Evolutionary conservation across 2,329 filamentous ascomycete genomes (phyloP), one percentile per base, ranked within the genome.

Genomic region (Diplodia sapinea): DNA sequence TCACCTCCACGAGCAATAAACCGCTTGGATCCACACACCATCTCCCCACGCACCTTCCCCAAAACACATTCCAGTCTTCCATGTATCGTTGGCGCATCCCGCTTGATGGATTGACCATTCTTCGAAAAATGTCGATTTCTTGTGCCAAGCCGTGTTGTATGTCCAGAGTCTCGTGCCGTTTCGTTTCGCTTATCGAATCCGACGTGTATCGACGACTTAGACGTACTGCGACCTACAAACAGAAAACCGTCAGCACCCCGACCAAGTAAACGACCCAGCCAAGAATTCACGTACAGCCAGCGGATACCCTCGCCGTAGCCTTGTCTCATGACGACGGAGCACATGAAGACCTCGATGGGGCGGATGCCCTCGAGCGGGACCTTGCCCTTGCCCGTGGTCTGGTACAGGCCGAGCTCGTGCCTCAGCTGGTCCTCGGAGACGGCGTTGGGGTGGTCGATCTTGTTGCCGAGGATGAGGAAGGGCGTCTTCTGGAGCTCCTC

Each of bases 361-460:
- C 94, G 87, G 81, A 97, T 96, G 40, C 93, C 93, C 84, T 97
- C 94, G 73, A 95, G 85, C 71, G 91, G 92, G 70, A 96, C 90
- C 86, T 96, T 96, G 81, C 93, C 93, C 87, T 97, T 97, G 75
- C 94, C 94, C 70, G 93, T 97, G 67, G 94, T 97, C 83, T 98
- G 94, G 83, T 96, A 98, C 76, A 99, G 83, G 70, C 95, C 95
- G 68, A 99, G 86, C 80, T 94, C 91, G 79, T 94, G 90, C 80
- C 95, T 88, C 77, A 98, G 87, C 84, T 97, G 93, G 75, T 98
- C 94, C 86, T 99, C 95, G 72, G 91, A 94, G 66, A 98, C 90
- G 70, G 95, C 95, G 74, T 96, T 91, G 65, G 94, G 94, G 84
- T 98, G 94, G 81, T 99, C 95, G 80, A 99, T 99, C 89, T 99